A percentile compares a stretch with the other conserved stretches of the same genome.
Evolutionary conservation across 208 protist genomes (phyloP).

Genomic region (Entamoeba histolytica): DNA sequence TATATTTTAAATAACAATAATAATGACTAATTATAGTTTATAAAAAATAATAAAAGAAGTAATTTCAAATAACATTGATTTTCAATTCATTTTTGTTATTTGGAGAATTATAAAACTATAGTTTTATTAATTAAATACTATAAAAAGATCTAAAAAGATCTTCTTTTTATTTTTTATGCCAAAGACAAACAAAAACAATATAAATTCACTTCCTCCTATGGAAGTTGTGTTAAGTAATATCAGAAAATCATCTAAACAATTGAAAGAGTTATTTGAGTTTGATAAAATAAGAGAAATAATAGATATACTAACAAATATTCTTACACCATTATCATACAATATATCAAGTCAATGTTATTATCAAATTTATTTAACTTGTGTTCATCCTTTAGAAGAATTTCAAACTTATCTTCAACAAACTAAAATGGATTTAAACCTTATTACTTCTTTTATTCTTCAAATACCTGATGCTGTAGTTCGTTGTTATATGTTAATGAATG

Average conservation of each 20-base stretch:
- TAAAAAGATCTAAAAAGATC: too few relatives aligned
- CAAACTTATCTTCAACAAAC: background rate
- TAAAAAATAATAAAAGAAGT: too few relatives aligned
- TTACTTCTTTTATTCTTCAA: background rate
- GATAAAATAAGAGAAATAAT: background rate
- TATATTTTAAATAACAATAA: too few relatives aligned
- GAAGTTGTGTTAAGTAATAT: background rate
- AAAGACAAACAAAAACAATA: too few relatives aligned
- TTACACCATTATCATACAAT: background rate
- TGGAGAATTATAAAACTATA: too few relatives aligned
- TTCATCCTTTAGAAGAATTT: background rate
- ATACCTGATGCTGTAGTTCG: background rate
- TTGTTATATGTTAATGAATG: background rate
- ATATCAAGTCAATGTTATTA: background rate
- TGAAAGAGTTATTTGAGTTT: background rate
- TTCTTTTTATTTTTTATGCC: too few relatives aligned
- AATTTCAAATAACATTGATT: too few relatives aligned
- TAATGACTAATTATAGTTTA: too few relatives aligned
- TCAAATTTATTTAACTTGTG: background rate
- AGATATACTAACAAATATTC: background rate
- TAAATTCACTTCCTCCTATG: background rate
- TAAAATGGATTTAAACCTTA: background rate
- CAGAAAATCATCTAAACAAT: background rate
- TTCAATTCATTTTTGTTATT: too few relatives aligned
- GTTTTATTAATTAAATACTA: too few relatives aligned